Conservation (phyloP, 176 grass and related monocot genomes). For the Oryza punctata region DNA sequence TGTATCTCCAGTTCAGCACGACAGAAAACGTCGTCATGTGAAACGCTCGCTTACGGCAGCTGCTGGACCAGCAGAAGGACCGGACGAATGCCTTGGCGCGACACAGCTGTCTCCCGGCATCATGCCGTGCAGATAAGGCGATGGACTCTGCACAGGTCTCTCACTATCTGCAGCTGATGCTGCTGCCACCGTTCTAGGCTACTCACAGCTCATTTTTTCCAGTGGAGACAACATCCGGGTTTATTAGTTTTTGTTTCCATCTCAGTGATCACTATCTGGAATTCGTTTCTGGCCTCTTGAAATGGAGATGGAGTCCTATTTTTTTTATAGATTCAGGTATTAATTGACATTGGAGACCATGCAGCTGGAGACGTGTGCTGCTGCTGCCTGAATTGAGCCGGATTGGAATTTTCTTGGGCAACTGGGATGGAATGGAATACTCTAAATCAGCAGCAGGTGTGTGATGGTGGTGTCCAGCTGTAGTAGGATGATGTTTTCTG, state of each 20-base stretch:
- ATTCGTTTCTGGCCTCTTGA: not conserved
- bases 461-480: slow-evolving; percentile 26
- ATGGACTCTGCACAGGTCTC: slow-evolving; percentile 1
- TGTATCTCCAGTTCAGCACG: not conserved
- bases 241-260: not conserved
- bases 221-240: not conserved
- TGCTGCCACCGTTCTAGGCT: not conserved
- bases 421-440: not conserved
- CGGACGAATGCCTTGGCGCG: not conserved
- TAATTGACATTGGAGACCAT: not conserved
- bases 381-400: not conserved
- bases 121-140: slow-evolving; percentile 28
- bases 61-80: not conserved
- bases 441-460: not conserved
- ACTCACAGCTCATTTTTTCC: slow-evolving; percentile 44
- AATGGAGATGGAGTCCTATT: not conserved
- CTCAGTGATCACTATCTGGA: not conserved
- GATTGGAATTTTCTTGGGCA: not conserved
- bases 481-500: not conserved
- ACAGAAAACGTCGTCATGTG: not conserved
- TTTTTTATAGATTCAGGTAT: not conserved
- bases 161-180: not conserved
- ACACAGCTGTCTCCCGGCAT: slow-evolving; percentile 43
- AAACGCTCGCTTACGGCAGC: slow-evolving; percentile 15
- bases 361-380: not conserved